Base-by-base conservation (phyloP, 768 basidiomycete genomes). In the Naganishia antarctica region DNA sequence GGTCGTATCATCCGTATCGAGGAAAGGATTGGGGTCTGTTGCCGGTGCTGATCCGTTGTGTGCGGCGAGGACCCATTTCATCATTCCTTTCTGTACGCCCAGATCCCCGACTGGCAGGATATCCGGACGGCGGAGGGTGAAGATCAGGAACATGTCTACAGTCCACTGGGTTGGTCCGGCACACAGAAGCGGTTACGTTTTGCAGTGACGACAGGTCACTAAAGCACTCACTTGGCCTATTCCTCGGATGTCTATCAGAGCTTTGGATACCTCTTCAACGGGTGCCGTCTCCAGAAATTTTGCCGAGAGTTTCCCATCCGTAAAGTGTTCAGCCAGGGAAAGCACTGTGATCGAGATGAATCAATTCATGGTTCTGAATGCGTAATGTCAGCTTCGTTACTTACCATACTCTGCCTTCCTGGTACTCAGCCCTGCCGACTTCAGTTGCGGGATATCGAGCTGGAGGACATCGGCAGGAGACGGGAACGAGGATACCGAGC, bases 71-170 rank as follows among this genome's bases (percentile, higher is more conserved):
- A 72, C 67, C 76, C 76, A 79, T 25, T 68, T 66, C n/a, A 78
- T 63, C 12, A 79, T 62, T 1, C 79, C 75, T 48, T 78, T 78
- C 59, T 93, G 90, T 0, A 93, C 87, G 15, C 90, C 90, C 16
- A 93, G 81, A 70, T 93, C 91, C 8, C 76, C 90, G 31, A 84
- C 80, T 13, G 87, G 84, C 0, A 93, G 81, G 60, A 96, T 87
- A 73, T 93, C 85, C 1, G 88, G 88, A 21, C 90, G 85, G 0
- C 90, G 82, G 32, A 92, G 80, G 1, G 89, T 87, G 77, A 93
- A 94, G 46, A 96, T 89, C 15, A 88, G 83, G 72, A 93, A 93
- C 91, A 93, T 93, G 70, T 91, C 86, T n/a, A 91, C 89, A 83
- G 78, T 62, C 72, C 70, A 70, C 65, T 68, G 34, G 62, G 60